Conservation (phyloP, 2,329 filamentous ascomycete species). For the Dryadomyces quercivorus region DNA sequence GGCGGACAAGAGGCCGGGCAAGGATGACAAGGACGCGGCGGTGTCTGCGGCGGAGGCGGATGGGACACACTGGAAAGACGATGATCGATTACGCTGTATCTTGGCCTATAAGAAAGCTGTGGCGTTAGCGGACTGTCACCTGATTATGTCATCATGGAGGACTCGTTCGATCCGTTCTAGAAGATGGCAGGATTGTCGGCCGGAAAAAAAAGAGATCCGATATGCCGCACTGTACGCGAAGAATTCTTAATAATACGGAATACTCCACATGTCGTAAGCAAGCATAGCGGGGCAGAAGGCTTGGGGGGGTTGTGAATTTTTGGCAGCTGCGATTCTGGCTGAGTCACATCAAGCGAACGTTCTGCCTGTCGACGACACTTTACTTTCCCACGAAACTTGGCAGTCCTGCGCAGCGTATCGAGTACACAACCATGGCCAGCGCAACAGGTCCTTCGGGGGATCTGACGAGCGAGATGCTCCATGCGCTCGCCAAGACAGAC, state of each 20-base stretch:
- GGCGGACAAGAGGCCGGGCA: not conserved
- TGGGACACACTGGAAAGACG: no score
- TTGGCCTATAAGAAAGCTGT: not conserved
- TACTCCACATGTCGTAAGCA: not conserved
- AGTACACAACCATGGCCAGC: slow-evolving; percentile 3
- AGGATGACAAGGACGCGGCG: not conserved
- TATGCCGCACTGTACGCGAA: not conserved
- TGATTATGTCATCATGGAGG: not conserved
- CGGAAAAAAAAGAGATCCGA: not conserved
- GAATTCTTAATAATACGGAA: slow-evolving; percentile 5
- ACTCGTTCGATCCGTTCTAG: no score
- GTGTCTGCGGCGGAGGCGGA: no score
- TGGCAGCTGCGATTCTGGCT: not conserved
- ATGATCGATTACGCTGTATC: no score
- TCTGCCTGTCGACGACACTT: not conserved
- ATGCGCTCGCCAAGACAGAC: slow-evolving; percentile 49
- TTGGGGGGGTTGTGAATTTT: not conserved
- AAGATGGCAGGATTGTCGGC: not conserved
- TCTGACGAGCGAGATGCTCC: slow-evolving; percentile 52
- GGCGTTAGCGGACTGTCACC: not conserved
- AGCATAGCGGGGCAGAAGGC: not conserved
- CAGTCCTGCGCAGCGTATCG: no score
- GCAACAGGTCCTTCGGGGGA: slow-evolving; percentile 31
- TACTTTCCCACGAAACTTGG: no score
- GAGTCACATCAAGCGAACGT: not conserved